Base-by-base conservation (phyloP, 176 grass and related monocot genomes). In the Guadua angustifolia region DNA sequence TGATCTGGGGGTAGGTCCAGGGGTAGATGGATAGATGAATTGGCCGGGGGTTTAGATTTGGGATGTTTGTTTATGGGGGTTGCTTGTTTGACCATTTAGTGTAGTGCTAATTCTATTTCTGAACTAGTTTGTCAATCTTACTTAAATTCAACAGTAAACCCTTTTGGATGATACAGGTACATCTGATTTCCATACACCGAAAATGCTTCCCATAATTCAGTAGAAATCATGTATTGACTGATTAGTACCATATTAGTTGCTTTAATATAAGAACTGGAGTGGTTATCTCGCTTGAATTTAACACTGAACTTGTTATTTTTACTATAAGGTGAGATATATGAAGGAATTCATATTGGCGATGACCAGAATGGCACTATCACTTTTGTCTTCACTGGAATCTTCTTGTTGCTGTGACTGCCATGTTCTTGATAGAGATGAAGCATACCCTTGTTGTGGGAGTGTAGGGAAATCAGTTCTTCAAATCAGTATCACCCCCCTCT, bases 311-410 rank as follows among this genome's bases (percentile, higher is more conserved):
- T 52, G 5, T 12, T 75, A 50, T 61, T 77, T 29, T 69, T 66
- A 17, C 51, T 59, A 16, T 71, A 91, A 94, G 96, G 93, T 87
- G 91, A 95, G 84, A 94, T 95, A 61, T 98, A 92, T 71, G 93
- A 86, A 79, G 91, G 93, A 87, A 85, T 98, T 85, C 74, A 92
- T 40, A 62, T 95, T 61, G 76, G 46, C 4, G 51, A 52, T 86
- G 79, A 95, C 69, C 81, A 86, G 58, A 98, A 95, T 71, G 93
- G 95, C 53, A 87, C 85, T 42, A 44, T 68, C 83, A 84, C 89
- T 98, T 51, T 71, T 98, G 24, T 80, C 78, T 21, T 90, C 89
- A 81, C 74, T 95, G 85, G 93, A 95, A 85, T 83, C 46, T 42
- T 90, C 68, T 73, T 93, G 95, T 59, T 87, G 7, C 11, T 89